These are phyloP conservation scores for Monosporascus sp. DNA, from an alignment of 2,329 filamentous ascomycete genomes.

Conservation along the genomic window DNA sequence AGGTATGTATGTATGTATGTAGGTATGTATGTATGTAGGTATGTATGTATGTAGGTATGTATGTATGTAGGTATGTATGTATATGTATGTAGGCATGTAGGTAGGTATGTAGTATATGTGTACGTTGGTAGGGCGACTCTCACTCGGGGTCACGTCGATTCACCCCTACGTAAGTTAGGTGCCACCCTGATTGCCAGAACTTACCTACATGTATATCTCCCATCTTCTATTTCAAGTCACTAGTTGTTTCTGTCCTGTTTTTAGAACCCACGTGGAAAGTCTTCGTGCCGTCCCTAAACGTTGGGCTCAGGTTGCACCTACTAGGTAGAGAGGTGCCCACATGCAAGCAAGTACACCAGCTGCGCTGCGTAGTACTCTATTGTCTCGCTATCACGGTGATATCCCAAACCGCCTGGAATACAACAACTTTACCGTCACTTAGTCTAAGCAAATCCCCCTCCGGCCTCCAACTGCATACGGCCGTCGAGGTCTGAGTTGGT, in stretches of 20 bases:
- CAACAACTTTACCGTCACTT: too few relatives aligned
- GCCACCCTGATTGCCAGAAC: not conserved
- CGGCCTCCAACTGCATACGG: too few relatives aligned
- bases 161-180: not conserved
- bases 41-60: not conserved
- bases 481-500: too few relatives aligned
- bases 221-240: not conserved
- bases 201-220: not conserved
- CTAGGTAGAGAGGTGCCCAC: not conserved
- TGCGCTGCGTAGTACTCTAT: too few relatives aligned
- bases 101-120: not conserved
- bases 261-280: slow-evolving; percentile 22
- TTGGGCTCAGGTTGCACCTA: not conserved
- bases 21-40: too few relatives aligned
- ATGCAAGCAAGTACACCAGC: too few relatives aligned
- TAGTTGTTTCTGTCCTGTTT: slow-evolving; percentile 6
- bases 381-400: too few relatives aligned
- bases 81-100: not conserved
- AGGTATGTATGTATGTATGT: not conserved
- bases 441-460: too few relatives aligned
- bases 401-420: too few relatives aligned
- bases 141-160: too few relatives aligned
- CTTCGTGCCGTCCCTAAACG: not conserved
- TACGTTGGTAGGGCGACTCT: not conserved
- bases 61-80: not conserved